Evolutionary conservation across 768 basidiomycete species (phyloP).

Genomic region (Fomitopsis serialis): DNA sequence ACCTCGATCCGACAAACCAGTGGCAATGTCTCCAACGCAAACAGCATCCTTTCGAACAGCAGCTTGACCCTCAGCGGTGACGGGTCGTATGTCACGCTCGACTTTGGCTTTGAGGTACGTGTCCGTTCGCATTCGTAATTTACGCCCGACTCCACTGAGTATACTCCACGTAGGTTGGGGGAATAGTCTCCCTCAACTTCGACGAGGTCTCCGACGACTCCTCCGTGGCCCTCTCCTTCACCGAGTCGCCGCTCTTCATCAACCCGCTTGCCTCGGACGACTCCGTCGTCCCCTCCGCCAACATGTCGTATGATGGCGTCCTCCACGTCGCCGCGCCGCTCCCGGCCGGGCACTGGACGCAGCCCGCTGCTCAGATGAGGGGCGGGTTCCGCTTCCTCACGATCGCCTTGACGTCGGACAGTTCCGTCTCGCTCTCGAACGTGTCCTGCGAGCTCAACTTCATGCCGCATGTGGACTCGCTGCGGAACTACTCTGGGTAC

Average conservation of each 20-base stretch:
- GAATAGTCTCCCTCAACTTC: slow-evolving; percentile 45
- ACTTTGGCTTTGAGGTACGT: slow-evolving; percentile 51
- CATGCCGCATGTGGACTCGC: slow-evolving; percentile 44
- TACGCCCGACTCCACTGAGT: not conserved
- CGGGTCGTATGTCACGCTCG: slow-evolving; percentile 44
- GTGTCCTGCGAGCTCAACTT: slow-evolving; percentile 46
- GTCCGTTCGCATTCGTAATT: not conserved
- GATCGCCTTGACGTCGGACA: slow-evolving; percentile 31
- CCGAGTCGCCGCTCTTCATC: slow-evolving; percentile 51
- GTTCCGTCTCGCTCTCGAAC: slow-evolving; percentile 39
- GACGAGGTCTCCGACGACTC: slow-evolving; percentile 27
- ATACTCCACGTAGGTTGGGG: slow-evolving; percentile 37
- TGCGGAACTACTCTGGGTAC: slow-evolving; percentile 46
- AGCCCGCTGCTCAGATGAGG: slow-evolving; percentile 37
- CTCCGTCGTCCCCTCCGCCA: slow-evolving; percentile 26
- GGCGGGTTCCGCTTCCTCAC: slow-evolving; percentile 54
- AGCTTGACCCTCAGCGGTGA: slow-evolving; percentile 32
- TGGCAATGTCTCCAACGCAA: slow-evolving; percentile 30
- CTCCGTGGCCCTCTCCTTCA: slow-evolving; percentile 46
- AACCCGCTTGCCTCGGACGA: slow-evolving; percentile 49
- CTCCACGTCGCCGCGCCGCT: slow-evolving; percentile 35
- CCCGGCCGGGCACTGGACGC: slow-evolving; percentile 38
- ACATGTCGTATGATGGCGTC: slow-evolving; percentile 41
- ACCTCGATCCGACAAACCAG: slow-evolving; percentile 30
- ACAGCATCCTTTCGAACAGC: slow-evolving; percentile 34